A percentile compares a stretch with the other conserved stretches of the same genome.
phyloP scores from a whole-genome alignment of 2,329 filamentous ascomycete genomes.

The Hypoxylon sp. region DNA sequence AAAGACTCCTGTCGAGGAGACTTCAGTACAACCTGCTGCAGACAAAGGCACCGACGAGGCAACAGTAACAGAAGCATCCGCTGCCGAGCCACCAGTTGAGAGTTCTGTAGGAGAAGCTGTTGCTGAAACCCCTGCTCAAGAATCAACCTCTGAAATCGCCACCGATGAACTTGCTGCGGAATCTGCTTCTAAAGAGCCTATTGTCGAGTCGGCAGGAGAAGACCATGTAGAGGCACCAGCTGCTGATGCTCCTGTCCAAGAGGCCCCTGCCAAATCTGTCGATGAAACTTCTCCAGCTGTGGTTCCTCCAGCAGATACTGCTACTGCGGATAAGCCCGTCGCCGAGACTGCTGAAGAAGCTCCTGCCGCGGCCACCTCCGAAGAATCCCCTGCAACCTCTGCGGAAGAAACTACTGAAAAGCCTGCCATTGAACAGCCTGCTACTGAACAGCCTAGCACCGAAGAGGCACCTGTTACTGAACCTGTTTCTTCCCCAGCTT shows the following conservation, averaged over 20 bases:
- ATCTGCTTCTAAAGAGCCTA: not conserved
- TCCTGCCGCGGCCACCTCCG: not conserved
- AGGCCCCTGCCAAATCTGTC: too few relatives aligned
- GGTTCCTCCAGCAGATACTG: not conserved
- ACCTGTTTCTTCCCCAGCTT: not conserved
- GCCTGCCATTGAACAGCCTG: conserved; percentile 3
- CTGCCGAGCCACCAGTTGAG: not conserved
- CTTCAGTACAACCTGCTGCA: not conserved
- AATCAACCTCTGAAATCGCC: conserved; percentile 8
- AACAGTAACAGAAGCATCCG: not conserved
- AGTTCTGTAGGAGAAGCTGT: conserved; percentile 6
- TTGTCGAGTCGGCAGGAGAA: not conserved
- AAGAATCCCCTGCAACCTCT: conserved; percentile 4
- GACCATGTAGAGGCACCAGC: conserved; percentile 4
- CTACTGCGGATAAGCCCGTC: not conserved
- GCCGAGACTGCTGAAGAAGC: conserved; percentile 15
- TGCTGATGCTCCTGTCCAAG: conserved; percentile 9
- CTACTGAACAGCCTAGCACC: not conserved
- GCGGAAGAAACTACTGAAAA: conserved; percentile 11
- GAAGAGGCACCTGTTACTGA: not conserved
- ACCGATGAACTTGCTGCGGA: conserved; percentile 6
- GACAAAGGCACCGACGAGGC: not conserved
- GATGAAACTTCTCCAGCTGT: conserved; percentile 2
- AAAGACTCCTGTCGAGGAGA: not conserved
- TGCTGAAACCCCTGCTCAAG: not conserved